Conservation (phyloP, 1,284 basidiomycete genomes). For the Nidula niveotomentosa region DNA sequence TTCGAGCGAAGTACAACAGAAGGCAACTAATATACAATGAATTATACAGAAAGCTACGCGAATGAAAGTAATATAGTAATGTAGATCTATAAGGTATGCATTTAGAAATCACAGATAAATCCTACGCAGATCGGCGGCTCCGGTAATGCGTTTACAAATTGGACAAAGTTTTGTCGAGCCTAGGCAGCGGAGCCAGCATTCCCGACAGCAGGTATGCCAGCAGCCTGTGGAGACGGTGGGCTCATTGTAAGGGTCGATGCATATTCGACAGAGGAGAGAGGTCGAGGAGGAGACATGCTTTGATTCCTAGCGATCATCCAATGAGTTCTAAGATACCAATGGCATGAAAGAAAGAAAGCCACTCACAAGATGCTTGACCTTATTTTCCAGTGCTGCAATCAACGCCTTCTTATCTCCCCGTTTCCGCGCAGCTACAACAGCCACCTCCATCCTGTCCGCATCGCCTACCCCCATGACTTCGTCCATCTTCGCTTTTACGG, state of each 20-base stretch:
- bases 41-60: neutral
- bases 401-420: conserved; percentile 46
- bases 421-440: conserved; percentile 46
- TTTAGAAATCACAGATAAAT: conserved; percentile 47
- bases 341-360: conserved; percentile 2
- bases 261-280: conserved; percentile 67
- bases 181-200: conserved; percentile 78
- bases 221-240: conserved; percentile 81
- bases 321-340: neutral
- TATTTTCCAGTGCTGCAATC: conserved; percentile 57
- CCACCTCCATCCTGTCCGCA: conserved; percentile 45
- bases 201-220: conserved; percentile 81
- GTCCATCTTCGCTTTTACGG: conserved; percentile 37
- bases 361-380: conserved; percentile 56
- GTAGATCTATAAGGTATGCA: neutral
- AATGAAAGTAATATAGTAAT: neutral
- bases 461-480: conserved; percentile 43
- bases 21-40: conserved; percentile 3
- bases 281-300: conserved; percentile 43
- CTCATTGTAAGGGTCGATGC: conserved; percentile 72
- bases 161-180: conserved; percentile 80
- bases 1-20: too few species aligned
- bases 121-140: conserved; percentile 66
- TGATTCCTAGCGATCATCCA: conserved; percentile 35
- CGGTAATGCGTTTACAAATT: conserved; percentile 81